A percentile compares a stretch with the other conserved stretches of the same genome.
These are phyloP conservation scores for Cenococcum geophilum DNA, from an alignment of 495 filamentous ascomycete genomes.

Conservation along the genomic window DNA sequence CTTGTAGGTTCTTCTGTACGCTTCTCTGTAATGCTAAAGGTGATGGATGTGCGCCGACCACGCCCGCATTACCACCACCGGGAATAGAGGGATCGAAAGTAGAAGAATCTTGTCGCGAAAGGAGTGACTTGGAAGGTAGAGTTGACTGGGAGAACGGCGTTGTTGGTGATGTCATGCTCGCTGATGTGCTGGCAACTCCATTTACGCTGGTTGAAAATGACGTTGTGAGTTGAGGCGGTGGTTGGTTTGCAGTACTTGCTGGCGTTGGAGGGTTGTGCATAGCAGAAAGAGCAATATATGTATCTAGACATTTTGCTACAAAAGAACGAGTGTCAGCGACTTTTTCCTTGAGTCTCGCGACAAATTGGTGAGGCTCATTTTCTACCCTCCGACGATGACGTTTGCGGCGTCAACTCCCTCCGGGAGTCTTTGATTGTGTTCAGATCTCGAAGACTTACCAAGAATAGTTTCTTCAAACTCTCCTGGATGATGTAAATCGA, in stretches of 20 bases:
- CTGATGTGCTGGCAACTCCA: conserved; percentile 59
- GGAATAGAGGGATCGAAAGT: conserved; percentile 51
- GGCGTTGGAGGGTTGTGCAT: conserved; percentile 55
- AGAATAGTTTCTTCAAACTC: conserved; percentile 99
- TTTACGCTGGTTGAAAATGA: conserved; percentile 59
- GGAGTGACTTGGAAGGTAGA: conserved; percentile 84
- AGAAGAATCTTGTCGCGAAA: conserved; percentile 67
- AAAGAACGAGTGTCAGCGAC: conserved; percentile 2
- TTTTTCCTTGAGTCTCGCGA: not conserved
- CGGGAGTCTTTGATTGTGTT: not conserved
- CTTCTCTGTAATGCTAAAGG: conserved; percentile 50
- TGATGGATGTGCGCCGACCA: conserved; percentile 49
- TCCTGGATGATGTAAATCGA: conserved; percentile 82
- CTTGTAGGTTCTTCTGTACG: conserved; percentile 67
- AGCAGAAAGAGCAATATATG: conserved; percentile 84
- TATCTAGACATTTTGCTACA: conserved; percentile 87
- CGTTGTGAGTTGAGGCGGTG: conserved; percentile 63
- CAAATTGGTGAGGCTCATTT: conserved; percentile 1
- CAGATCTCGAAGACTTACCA: conserved; percentile 41
- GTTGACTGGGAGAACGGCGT: conserved; percentile 91
- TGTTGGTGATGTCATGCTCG: conserved; percentile 73
- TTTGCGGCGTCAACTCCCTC: not conserved
- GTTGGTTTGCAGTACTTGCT: conserved; percentile 45
- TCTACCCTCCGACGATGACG: not conserved
- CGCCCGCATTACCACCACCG: conserved; percentile 48